These are phyloP conservation scores for Gardenia jasminoides DNA, from an alignment of 257 asterid species.

Conservation along the genomic window DNA sequence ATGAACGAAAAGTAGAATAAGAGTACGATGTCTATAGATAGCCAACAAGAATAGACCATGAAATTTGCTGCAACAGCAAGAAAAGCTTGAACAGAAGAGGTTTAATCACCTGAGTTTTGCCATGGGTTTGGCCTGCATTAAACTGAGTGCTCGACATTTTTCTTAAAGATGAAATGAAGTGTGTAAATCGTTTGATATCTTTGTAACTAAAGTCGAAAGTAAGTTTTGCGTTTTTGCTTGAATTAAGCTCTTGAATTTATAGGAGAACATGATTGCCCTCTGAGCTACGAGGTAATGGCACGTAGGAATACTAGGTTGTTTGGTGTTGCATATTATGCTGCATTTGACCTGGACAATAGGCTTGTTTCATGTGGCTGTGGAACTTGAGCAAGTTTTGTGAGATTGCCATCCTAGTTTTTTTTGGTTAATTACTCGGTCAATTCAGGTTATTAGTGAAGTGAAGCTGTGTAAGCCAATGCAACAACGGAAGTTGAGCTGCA, in stretches of 20 bases:
- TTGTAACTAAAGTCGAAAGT: background rate
- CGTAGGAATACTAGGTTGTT: background rate
- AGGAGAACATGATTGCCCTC: background rate
- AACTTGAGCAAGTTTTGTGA: background rate
- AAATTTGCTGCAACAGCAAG: background rate
- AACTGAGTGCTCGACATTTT: constrained; percentile 52
- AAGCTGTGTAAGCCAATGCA: constrained; percentile 3
- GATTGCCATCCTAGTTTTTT: background rate
- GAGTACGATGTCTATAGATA: background rate
- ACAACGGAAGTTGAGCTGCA: background rate
- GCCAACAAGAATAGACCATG: background rate
- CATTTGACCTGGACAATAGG: constrained; percentile 23
- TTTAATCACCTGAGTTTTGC: constrained; percentile 8
- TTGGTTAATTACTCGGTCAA: background rate
- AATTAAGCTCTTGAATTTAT: background rate
- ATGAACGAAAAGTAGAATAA: background rate
- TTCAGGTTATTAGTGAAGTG: background rate
- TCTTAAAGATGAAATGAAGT: background rate
- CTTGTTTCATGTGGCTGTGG: background rate
- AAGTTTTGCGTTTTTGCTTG: background rate
- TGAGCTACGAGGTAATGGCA: background rate
- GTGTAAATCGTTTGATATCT: background rate
- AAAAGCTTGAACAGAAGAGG: background rate
- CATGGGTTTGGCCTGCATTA: constrained; percentile 49
- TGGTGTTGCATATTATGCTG: constrained; percentile 37